Percentiles rank a stretch among this genome's conserved stretches.
phyloP scores from a whole-genome alignment of 169 alveolate genomes.

The Plasmodium coatneyi region DNA sequence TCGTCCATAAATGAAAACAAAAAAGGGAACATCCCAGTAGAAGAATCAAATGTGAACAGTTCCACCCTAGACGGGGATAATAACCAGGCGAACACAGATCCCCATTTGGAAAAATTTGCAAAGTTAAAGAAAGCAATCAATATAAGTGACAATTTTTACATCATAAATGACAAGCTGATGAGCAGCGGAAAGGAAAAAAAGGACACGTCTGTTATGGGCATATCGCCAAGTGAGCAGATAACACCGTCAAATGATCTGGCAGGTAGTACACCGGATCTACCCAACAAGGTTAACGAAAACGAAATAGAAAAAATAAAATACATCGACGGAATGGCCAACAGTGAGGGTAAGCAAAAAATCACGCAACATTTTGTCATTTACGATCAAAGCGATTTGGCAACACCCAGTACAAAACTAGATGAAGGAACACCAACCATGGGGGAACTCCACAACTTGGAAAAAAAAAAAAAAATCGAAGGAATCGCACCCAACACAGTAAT shows the following conservation, averaged over 20 bases:
- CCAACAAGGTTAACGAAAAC: neutral
- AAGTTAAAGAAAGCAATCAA: conserved; percentile 2
- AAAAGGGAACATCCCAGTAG: neutral
- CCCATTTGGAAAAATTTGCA: neutral
- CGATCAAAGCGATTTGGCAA: conserved; percentile 11
- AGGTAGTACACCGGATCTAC: neutral
- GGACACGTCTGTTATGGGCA: neutral
- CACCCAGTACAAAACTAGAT: neutral
- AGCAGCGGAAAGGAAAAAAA: conserved; percentile 6
- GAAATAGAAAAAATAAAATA: neutral
- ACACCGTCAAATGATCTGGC: neutral
- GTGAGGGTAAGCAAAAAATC: conserved; percentile 3
- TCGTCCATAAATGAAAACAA: conserved; percentile 4
- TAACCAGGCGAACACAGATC: neutral
- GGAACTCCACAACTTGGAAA: neutral
- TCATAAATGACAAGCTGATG: conserved; percentile 23
- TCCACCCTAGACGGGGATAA: neutral
- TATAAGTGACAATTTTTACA: conserved; percentile 30
- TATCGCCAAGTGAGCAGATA: neutral
- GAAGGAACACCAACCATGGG: neutral
- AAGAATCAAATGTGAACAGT: neutral
- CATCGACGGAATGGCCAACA: neutral
- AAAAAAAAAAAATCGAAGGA: conserved; percentile 12
- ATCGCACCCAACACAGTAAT: neutral
- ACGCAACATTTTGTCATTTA: conserved; percentile 32